Evolutionary conservation across 441 rosid genomes (phyloP), one percentile per base, ranked within the genome.

Genomic region (Adansonia gregorii): DNA sequence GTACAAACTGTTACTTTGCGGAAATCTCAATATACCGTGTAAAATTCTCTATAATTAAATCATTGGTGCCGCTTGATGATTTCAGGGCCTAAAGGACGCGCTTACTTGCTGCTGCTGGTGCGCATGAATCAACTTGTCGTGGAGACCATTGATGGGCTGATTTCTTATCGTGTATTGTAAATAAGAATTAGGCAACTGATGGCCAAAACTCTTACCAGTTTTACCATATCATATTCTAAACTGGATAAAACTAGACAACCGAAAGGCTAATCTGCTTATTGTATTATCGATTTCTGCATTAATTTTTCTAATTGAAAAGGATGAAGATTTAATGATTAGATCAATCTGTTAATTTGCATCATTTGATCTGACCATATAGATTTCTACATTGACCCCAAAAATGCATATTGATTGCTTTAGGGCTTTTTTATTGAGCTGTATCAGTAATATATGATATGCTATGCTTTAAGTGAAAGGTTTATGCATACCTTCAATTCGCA

Each of bases 81-180:
- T 52, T 9, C 76, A 90, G 94, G 94, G 48, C 88, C 87, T 31
- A 90, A 87, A 81, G 89, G 87, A 39, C 87, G 93, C 76, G 84
- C 88, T 52, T 90, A 88, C 76, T 73, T 83, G 66, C 79, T 90
- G 73, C 80, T 92, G 54, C 83, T 92, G 15, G 80, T 82, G 46
- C 90, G 91, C 63, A 87, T 92, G 89, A 88, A 88, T 73, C 80
- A 63, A 75, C 66, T 92, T 63, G 86, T 74, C 3, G 89, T 89
- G 7, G 92, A 89, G 83, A 86, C 90, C 6, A 74, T 48, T 10
- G 90, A 92, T 41, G 91, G 92, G 63, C 66, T 45, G 69, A 82
- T 90, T 31, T 86, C 87, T 3, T 92, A 89, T 61, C 82, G 88
- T 76, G 85, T 86, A 17, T 64, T 82, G 43, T 86, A 64, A 49